Percentiles rank a stretch among this genome's conserved stretches.
phyloP scores from a whole-genome alignment of 2,329 filamentous ascomycete species.

The Monosporascus sp. region DNA sequence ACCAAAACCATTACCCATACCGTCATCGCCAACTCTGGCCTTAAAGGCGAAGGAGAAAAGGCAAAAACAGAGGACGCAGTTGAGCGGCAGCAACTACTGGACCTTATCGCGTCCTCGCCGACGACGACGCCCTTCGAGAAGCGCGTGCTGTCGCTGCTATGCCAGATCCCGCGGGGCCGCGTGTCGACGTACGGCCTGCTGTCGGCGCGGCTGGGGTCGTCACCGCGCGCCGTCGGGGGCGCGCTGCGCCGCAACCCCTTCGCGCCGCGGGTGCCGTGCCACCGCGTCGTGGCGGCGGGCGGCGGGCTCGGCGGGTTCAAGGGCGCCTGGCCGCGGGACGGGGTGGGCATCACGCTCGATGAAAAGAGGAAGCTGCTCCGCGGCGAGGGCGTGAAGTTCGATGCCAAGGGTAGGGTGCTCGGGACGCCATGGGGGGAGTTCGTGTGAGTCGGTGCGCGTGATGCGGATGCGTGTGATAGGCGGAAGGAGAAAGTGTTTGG shows the following conservation, averaged over 20 bases:
- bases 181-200: constrained; percentile 76
- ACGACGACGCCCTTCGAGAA: constrained; percentile 54
- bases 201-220: constrained; percentile 42
- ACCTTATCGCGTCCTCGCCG: constrained; percentile 39
- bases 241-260: constrained; percentile 70
- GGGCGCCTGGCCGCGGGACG: constrained; percentile 57
- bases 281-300: constrained; percentile 71
- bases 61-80: too few species aligned
- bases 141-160: constrained; percentile 64
- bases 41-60: not conserved
- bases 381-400: constrained; percentile 60
- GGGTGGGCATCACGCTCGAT: constrained; percentile 56
- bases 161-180: constrained; percentile 68
- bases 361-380: constrained; percentile 59
- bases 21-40: not conserved
- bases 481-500: too few species aligned
- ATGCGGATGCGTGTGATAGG: too few species aligned
- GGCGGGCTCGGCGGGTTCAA: constrained; percentile 69
- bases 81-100: constrained; percentile 26
- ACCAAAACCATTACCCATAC: not conserved
- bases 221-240: constrained; percentile 34
- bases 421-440: constrained; percentile 49
- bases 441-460: constrained; percentile 11
- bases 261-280: constrained; percentile 69
- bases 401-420: constrained; percentile 53